phyloP scores from a whole-genome alignment of 1,139 yeast species.

The Yamadazyma trypodendri region DNA sequence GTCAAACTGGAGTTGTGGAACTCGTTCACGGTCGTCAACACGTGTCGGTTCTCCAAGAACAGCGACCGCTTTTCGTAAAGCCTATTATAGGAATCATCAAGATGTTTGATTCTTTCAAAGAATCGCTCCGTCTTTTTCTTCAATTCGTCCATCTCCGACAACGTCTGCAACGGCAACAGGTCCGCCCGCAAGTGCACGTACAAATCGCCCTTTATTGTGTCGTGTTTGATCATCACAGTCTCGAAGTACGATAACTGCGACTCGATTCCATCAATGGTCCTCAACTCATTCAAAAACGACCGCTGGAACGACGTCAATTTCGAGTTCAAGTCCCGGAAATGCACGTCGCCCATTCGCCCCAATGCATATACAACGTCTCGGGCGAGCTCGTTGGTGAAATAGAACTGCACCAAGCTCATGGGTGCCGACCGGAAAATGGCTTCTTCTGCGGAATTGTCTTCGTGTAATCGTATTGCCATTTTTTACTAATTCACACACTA shows the following conservation, averaged over 20 bases:
- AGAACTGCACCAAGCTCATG: conserved; percentile 89
- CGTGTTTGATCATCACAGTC: conserved; percentile 36
- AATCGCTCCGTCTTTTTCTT: conserved; percentile 20
- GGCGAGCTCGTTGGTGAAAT: conserved; percentile 87
- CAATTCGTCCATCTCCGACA: conserved; percentile 33
- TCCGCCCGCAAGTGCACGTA: conserved; percentile 27
- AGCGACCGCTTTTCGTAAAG: conserved; percentile 22
- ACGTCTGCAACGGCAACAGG: conserved; percentile 26
- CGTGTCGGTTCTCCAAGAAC: conserved; percentile 36
- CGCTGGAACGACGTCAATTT: conserved; percentile 82
- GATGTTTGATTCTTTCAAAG: conserved; percentile 30
- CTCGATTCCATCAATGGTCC: conserved; percentile 45
- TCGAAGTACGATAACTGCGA: conserved; percentile 28
- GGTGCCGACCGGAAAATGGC: conserved; percentile 74
- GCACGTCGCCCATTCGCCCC: conserved; percentile 81
- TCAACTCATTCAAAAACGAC: conserved; percentile 78
- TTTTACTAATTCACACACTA: no score
- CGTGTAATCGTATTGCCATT: conserved; percentile 10
- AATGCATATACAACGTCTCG: conserved; percentile 80
- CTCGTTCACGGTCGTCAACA: conserved; percentile 27
- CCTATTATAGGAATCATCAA: conserved; percentile 29
- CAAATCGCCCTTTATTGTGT: conserved; percentile 25
- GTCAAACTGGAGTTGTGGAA: conserved; percentile 23
- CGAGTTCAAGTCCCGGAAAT: conserved; percentile 85
- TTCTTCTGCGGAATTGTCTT: conserved; percentile 16